Percentiles rank a stretch among this genome's conserved stretches.
Conservation (phyloP, 345 rosid species). For the Triadica sebifera region DNA sequence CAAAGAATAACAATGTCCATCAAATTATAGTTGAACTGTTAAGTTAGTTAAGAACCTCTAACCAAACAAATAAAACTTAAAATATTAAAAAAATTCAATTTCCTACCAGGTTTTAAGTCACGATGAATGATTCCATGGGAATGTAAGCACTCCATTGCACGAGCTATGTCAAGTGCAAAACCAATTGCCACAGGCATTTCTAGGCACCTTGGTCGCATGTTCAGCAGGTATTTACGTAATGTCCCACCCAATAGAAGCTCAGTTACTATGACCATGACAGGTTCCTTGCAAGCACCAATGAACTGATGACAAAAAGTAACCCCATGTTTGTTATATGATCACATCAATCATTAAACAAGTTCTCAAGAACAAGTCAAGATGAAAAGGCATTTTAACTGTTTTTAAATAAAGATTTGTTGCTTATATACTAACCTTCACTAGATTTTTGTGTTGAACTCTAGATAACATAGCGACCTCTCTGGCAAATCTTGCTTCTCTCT, state of each 20-base stretch:
- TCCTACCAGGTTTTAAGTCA: constrained; percentile 92
- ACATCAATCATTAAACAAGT: neutral
- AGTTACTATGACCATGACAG: constrained; percentile 92
- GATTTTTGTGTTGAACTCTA: constrained; percentile 84
- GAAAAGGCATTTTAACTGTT: neutral
- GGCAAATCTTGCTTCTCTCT: constrained; percentile 67
- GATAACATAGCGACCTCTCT: constrained; percentile 92
- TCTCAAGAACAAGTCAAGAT: neutral
- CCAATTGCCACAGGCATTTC: constrained; percentile 68
- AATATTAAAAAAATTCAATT: constrained; percentile 1
- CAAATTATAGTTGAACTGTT: neutral
- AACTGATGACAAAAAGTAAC: constrained; percentile 48
- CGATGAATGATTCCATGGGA: constrained; percentile 96
- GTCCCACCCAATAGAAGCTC: constrained; percentile 89
- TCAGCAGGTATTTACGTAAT: constrained; percentile 74
- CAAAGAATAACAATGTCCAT: constrained; percentile 2
- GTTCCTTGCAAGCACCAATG: constrained; percentile 96
- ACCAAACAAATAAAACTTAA: constrained; percentile 9
- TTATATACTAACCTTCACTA: constrained; percentile 63
- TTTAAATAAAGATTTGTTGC: neutral
- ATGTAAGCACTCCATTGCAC: constrained; percentile 99
- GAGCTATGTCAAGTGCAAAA: constrained; percentile 93
- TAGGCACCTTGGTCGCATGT: constrained; percentile 63
- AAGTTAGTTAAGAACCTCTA: neutral
- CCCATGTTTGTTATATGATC: neutral